Base-by-base conservation (phyloP, 305 asterid genomes). In the Fraxinus sp. region DNA sequence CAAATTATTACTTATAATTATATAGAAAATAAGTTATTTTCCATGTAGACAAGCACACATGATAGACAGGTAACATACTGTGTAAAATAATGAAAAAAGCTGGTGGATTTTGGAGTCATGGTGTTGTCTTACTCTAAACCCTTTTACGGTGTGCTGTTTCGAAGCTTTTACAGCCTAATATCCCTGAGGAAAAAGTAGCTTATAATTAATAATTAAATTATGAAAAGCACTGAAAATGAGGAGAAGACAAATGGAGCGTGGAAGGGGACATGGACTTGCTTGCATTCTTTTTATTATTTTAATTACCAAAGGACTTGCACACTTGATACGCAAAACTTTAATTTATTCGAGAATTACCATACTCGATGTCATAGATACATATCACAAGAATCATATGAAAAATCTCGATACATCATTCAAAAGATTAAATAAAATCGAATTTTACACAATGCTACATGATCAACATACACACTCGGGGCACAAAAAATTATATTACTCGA, bases 71-170 rank as follows among this genome's bases (percentile, higher is more conserved):
- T 70, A 70, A 70, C 35, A 4, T 30, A 28, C 75, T 26, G 39
- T 30, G 75, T 70, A 70, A 70, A 70, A 70, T 70, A 70, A 28
- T 28, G 39, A 70, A 70, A 70, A 64, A 70, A 70, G 75, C 75
- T 70, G 39, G 22, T 70, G 10, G 75, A 70, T 70, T 70, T 70
- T 70, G 75, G 75, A 70, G 22, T 35, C 18, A 13, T 30, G 9
- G 3, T 70, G 9, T 70, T 14, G 75, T 70, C 75, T 70, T 70
- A 70, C 33, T 70, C 75, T 28, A 30, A 70, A 70, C 41, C 22
- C 75, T 70, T 70, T 70, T 70, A 28, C 30, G 75, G 75, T 70
- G 75, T 70, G 75, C 75, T 70, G 10, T 70, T 70, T 30, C 39
- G 39, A 26, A 70, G 75, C 75, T 28, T 68, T 68, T 68, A 68